Conservation (phyloP, 164 flowering plant species). For the Aristolochia contorta region DNA sequence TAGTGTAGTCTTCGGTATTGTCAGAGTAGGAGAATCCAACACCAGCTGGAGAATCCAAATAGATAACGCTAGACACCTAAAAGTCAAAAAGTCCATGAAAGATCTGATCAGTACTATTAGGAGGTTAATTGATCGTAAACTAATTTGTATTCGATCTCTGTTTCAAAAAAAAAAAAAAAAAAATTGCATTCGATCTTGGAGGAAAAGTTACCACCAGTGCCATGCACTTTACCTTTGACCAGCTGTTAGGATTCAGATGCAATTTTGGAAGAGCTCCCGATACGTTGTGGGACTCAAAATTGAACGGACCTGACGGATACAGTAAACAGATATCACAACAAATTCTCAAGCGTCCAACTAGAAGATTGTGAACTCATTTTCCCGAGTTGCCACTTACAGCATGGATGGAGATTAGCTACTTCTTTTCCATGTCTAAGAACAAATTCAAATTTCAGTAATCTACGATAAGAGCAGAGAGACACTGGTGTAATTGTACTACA, state of each 20-base stretch:
- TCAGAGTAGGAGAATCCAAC: slow-evolving; percentile 86
- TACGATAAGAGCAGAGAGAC: too few species aligned
- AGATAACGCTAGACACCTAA: slow-evolving; percentile 80
- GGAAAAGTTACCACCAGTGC: too few species aligned
- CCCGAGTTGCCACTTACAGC: too few species aligned
- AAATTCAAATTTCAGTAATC: too few species aligned
- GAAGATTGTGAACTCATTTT: too few species aligned
- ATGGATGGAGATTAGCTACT: too few species aligned
- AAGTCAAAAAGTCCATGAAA: slow-evolving; percentile 2
- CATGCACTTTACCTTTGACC: slow-evolving; percentile 65
- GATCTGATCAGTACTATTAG: too few species aligned
- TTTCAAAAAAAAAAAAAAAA: too few species aligned
- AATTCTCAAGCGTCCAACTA: not conserved
- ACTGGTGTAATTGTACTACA: too few species aligned
- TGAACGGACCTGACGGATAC: slow-evolving; percentile 71
- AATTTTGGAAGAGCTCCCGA: slow-evolving; percentile 42
- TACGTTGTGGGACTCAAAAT: slow-evolving; percentile 43
- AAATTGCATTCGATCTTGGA: not conserved
- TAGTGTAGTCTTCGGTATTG: slow-evolving; percentile 40
- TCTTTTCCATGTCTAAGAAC: too few species aligned
- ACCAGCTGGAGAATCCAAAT: slow-evolving; percentile 95
- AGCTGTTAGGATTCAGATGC: slow-evolving; percentile 78
- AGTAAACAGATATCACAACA: not conserved
- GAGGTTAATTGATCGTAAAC: not conserved
- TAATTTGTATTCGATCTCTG: not conserved